A percentile compares a stretch with the other conserved stretches of the same genome.
phyloP scores from a whole-genome alignment of 2,329 filamentous ascomycete species.

The Monilinia laxa region DNA sequence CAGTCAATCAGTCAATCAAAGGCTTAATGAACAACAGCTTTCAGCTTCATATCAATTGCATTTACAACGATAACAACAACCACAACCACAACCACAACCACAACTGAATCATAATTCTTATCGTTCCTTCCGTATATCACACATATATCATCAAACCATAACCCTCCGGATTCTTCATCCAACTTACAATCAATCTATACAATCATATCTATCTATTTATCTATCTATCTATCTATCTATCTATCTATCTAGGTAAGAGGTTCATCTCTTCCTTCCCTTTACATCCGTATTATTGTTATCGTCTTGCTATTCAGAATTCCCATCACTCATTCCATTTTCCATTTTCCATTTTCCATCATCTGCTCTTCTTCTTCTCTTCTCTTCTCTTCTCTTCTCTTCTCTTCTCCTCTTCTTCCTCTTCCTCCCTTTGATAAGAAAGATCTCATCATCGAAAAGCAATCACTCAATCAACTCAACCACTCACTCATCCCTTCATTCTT shows the following conservation, averaged over 20 bases:
- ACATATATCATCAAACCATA: not conserved
- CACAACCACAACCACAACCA: not conserved
- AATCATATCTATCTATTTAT: not conserved
- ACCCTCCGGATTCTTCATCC: not conserved
- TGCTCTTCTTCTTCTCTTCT: not conserved
- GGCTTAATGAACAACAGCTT: too few species aligned
- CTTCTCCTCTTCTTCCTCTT: not conserved
- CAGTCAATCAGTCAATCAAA: too few species aligned
- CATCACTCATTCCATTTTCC: not conserved
- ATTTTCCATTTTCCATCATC: too few species aligned
- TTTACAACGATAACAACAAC: not conserved
- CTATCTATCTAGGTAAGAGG: not conserved
- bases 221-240: not conserved
- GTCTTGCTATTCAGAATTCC: not conserved
- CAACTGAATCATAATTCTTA: too few species aligned
- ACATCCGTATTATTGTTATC: not conserved
- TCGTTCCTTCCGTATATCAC: not conserved
- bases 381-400: too few species aligned
- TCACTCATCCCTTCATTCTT: not conserved
- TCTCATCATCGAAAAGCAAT: not conserved
- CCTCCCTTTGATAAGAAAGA: not conserved
- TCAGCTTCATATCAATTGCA: too few species aligned
- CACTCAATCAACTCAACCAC: not conserved
- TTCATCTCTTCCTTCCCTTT: not conserved
- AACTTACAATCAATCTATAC: too few species aligned